Evolutionary conservation across 768 basidiomycete genomes (phyloP).

Genomic region (Tylopilus subfusipes): DNA sequence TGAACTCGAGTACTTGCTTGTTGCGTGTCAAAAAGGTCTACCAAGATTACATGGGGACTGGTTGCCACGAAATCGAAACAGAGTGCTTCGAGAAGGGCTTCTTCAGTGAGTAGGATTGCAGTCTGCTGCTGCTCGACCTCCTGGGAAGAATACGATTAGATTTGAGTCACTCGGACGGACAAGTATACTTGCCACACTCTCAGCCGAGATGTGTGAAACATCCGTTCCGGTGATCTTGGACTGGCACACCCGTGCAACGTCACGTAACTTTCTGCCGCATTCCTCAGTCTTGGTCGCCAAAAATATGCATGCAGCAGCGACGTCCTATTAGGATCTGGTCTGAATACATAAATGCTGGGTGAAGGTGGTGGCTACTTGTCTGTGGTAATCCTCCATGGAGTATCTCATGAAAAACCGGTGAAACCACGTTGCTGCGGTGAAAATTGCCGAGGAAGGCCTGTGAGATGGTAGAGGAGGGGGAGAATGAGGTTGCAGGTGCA

Average conservation of each 20-base stretch:
- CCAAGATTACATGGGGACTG: slow-evolving; percentile 72
- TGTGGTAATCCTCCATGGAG: slow-evolving; percentile 82
- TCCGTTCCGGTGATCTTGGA: slow-evolving; percentile 62
- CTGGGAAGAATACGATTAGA: slow-evolving; percentile 35
- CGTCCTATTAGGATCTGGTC: slow-evolving; percentile 47
- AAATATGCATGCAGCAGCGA: slow-evolving; percentile 83
- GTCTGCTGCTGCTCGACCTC: slow-evolving; percentile 72
- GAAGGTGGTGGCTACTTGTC: slow-evolving; percentile 40
- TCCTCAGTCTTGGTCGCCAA: slow-evolving; percentile 92
- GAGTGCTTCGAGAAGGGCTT: slow-evolving; percentile 73
- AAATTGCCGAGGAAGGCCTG: slow-evolving; percentile 79
- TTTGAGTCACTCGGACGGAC: not conserved
- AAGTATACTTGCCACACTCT: slow-evolving; percentile 54
- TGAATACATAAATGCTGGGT: slow-evolving; percentile 10
- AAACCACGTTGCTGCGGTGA: slow-evolving; percentile 87
- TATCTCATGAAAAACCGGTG: slow-evolving; percentile 89
- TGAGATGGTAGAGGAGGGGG: slow-evolving; percentile 8
- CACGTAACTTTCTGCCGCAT: slow-evolving; percentile 81
- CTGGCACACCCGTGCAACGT: slow-evolving; percentile 72
- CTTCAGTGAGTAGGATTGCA: slow-evolving; percentile 70
- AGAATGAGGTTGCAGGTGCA: slow-evolving; percentile 11
- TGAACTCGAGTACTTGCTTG: slow-evolving; percentile 48
- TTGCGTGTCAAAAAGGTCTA: slow-evolving; percentile 64
- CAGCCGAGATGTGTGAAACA: slow-evolving; percentile 51
- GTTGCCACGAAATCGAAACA: slow-evolving; percentile 83